Conservation (phyloP, 2,329 filamentous ascomycete species). For the Coleophoma crateriformis region DNA sequence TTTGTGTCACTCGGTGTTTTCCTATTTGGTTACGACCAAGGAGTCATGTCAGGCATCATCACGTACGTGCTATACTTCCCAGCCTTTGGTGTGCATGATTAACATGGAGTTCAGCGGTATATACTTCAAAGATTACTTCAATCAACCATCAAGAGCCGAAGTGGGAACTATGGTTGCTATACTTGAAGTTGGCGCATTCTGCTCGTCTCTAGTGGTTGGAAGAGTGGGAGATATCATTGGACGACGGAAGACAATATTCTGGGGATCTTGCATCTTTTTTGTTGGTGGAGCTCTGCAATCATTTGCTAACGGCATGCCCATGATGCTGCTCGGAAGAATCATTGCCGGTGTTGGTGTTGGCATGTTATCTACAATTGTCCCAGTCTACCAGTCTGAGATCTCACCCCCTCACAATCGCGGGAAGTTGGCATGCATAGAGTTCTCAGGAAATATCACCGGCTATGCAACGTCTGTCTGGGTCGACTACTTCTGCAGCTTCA, state of each 20-base stretch:
- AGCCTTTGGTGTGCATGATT: conserved; percentile 5
- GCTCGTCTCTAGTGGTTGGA: conserved; percentile 82
- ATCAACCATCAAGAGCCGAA: conserved; percentile 79
- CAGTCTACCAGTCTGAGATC: conserved; percentile 91
- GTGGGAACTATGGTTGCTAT: conserved; percentile 98
- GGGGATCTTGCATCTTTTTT: conserved; percentile 85
- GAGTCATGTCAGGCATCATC: conserved; percentile 76
- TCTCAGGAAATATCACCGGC: conserved; percentile 92
- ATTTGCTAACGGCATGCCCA: conserved; percentile 73
- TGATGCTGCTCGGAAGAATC: conserved; percentile 84
- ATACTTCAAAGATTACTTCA: conserved; percentile 88
- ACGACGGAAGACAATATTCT: conserved; percentile 82
- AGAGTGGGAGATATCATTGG: conserved; percentile 89
- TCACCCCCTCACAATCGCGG: conserved; percentile 95
- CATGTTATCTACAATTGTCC: conserved; percentile 85
- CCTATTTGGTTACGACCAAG: conserved; percentile 84
- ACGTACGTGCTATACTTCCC: conserved; percentile 41
- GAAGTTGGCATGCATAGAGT: conserved; percentile 95
- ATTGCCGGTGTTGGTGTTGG: conserved; percentile 83
- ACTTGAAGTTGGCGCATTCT: conserved; percentile 86
- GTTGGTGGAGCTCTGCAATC: conserved; percentile 81
- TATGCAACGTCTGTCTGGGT: conserved; percentile 98
- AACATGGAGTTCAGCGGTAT: conserved; percentile 53
- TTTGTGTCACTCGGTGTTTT: conserved; percentile 85
- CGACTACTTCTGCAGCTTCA: conserved; percentile 93